Base-by-base conservation (phyloP, 73 alveolate species). In the Breviolum minutum region DNA sequence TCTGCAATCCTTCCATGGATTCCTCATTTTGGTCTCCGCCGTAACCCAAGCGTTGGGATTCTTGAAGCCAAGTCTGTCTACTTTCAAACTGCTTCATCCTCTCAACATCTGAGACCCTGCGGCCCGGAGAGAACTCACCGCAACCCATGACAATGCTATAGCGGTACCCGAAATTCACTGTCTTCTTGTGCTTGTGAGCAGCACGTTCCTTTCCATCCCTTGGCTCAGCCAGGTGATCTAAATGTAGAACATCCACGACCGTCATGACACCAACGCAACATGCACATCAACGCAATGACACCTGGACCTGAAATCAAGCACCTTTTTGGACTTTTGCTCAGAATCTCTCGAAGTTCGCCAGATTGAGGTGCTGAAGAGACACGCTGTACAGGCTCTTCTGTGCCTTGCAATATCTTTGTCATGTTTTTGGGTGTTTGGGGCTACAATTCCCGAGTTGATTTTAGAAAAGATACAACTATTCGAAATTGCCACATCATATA, bases 111-210 rank as follows among this genome's bases (percentile, higher is more conserved):
- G 98, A 92, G 48, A 92, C 73, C 40, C 98, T 84, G 7, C 98
- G 89, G 63, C 98, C 98, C 10, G 13, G 68, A 8, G 98, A 92
- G 68, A 92, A 92, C 27, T 92, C 98, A 68, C 70, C 48, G 3
- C 61, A 17, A 54, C 98, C 98, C 74, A 92, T 74, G 63, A 92
- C 98, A 32, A 92, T 92, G 90, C 98, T 92, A 64, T 92, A 92
- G 19, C 98, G 89, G n/a, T 73, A 81, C 68, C 98, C 92, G 11
- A 83, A 83, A 24, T 83, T 83, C 92, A 83, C 92, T 54, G 27
- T 14, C 32, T 83, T 83, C 92, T 83, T 60, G 92, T 83, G 92
- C 76, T 83, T 83, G 62, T 61, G 92, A 12, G 26, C 61, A 7
- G 32, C 92, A 19, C 5, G 54, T 66, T 80, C 88, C 19, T 32